Evolutionary conservation across 805 yeast genomes (phyloP).

Genomic region (Cyberlindnera japonica): DNA sequence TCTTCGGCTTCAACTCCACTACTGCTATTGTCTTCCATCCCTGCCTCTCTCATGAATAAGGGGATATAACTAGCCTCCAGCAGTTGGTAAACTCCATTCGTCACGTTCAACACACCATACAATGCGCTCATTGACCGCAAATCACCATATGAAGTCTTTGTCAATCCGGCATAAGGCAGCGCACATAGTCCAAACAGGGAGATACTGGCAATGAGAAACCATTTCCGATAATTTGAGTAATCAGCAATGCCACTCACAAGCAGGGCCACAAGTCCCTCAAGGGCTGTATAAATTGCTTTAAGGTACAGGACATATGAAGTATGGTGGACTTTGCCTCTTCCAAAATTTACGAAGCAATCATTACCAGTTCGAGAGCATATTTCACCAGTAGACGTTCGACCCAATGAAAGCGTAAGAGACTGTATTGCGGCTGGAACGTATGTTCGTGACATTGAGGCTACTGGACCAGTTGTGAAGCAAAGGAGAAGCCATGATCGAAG

Average conservation of each 20-base stretch:
- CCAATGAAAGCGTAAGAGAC: conserved; percentile 33
- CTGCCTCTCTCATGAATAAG: conserved; percentile 35
- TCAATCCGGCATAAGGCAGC: conserved; percentile 34
- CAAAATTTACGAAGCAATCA: conserved; percentile 37
- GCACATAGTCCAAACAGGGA: conserved; percentile 33
- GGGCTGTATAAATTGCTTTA: conserved; percentile 35
- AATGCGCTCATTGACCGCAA: conserved; percentile 30
- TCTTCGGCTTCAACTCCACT: conserved; percentile 21
- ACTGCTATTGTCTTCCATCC: background rate
- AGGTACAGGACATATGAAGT: conserved; percentile 37
- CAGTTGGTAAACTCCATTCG: conserved; percentile 34
- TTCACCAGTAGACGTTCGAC: conserved; percentile 27
- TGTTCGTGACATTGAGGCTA: conserved; percentile 37
- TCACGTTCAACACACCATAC: conserved; percentile 31
- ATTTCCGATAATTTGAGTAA: conserved; percentile 35
- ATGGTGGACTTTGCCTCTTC: conserved; percentile 32
- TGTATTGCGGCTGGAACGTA: conserved; percentile 40
- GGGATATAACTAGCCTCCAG: conserved; percentile 40
- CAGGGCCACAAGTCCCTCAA: conserved; percentile 37
- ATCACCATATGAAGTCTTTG: conserved; percentile 20
- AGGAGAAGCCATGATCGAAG: conserved; percentile 35
- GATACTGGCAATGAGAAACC: conserved; percentile 32
- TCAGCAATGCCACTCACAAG: conserved; percentile 40
- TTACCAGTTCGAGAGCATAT: conserved; percentile 31
- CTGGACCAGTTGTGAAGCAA: conserved; percentile 41